A percentile compares a stretch with the other conserved stretches of the same genome.
These are phyloP conservation scores for Tuber calosporum DNA, from an alignment of 495 filamentous ascomycete genomes.

Conservation along the genomic window DNA sequence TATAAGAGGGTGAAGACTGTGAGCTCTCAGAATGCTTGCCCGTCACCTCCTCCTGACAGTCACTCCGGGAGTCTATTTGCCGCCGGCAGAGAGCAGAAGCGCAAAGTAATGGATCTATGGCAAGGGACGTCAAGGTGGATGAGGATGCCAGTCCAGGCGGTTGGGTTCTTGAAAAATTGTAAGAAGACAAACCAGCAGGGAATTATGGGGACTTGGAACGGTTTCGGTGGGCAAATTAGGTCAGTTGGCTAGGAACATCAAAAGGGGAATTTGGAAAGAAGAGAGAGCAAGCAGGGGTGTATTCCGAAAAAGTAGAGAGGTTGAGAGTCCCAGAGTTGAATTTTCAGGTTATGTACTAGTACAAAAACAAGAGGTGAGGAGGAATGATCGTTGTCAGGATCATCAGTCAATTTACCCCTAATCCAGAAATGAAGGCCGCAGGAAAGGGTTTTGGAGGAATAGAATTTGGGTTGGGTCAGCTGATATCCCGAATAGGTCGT, in stretches of 20 bases:
- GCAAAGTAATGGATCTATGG: background rate
- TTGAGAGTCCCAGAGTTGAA: background rate
- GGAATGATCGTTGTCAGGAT: background rate
- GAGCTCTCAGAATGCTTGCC: background rate
- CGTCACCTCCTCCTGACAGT: background rate
- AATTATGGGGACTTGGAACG: background rate
- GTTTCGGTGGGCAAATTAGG: background rate
- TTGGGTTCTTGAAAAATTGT: background rate
- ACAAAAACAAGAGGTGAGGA: background rate
- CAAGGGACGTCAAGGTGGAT: background rate
- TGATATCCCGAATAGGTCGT: too few species aligned
- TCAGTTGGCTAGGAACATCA: background rate
- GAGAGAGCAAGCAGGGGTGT: background rate
- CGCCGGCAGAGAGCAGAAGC: background rate
- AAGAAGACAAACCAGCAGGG: background rate
- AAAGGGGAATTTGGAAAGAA: background rate
- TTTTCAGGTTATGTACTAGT: background rate
- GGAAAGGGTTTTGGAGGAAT: too few species aligned
- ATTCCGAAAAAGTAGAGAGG: background rate
- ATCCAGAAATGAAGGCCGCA: background rate
- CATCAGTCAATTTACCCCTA: background rate
- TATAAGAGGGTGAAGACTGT: constrained; percentile 37
- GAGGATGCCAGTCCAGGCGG: background rate
- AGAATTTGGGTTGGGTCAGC: too few species aligned
- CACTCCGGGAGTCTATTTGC: background rate